Evolutionary conservation across 805 yeast genomes (phyloP), one percentile per base, ranked within the genome.

Genomic region (Myxozyma udenii): DNA sequence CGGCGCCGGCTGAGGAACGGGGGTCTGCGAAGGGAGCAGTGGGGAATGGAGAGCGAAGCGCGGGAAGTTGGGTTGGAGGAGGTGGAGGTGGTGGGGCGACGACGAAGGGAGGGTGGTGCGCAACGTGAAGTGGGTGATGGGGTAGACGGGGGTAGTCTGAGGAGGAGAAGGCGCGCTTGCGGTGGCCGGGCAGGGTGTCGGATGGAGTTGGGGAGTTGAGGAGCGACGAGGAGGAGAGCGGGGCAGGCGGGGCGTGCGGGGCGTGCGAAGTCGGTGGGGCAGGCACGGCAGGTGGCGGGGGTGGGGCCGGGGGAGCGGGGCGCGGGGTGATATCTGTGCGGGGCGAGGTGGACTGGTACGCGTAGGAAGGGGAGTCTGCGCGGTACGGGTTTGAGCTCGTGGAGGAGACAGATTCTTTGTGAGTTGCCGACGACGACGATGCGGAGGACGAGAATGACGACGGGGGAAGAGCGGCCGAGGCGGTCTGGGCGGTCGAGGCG

Each of bases 141-240:
- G 16, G 23, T n/a, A 12, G 41, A 4, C 16, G 35, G 9, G 46
- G 14, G 38, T 50, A 54, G 14, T 54, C 58, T 25, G 26, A 36
- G 12, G 57, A 33, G 5, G 61, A 57, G 23, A 57, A 43, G 23
- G 61, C 61, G 11, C 61, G 60, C 46, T 57, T 58, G 26, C 49
- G 45, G 38, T 41, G 56, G 9, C 48, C 56, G 7, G 49, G 42
- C 21, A 43, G 32, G n/a, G 42, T 16, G 14, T 12, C 41, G 40
- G 30, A 14, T 28, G 33, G 33, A 28, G 9, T 28, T 28, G 32
- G n/a, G 41, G 21, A 7, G 30, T 26, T 9, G 33, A 11, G 16
- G 44, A 24, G 44, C 9, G 44, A 40, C 25, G 40, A 7, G 22
- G 37, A 41, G 23, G 48, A 33, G 9, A n/a, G n/a, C n/a, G 54